phyloP scores from a whole-genome alignment of 2,329 filamentous ascomycete species.

The Elsinoe fawcettii region DNA sequence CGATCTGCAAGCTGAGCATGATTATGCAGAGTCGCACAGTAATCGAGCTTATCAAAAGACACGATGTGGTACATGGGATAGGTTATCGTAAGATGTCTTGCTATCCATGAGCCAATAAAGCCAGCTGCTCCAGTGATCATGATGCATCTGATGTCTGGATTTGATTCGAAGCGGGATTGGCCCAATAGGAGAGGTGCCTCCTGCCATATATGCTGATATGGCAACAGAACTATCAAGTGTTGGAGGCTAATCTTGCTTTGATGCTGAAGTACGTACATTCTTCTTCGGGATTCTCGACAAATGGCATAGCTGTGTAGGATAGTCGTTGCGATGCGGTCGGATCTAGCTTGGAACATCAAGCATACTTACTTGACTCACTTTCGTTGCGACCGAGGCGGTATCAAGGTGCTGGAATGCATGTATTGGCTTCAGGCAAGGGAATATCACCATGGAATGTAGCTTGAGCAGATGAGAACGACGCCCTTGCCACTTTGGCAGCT shows the following conservation, averaged over 20 bases:
- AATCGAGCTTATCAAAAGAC: slow-evolving; percentile 79
- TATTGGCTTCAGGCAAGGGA: no score
- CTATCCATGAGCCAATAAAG: slow-evolving; percentile 81
- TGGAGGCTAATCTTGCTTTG: background rate
- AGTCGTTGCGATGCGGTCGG: background rate
- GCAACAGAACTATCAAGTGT: background rate
- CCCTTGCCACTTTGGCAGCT: no score
- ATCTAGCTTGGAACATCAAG: background rate
- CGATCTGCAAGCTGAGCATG: slow-evolving; percentile 59
- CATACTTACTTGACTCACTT: background rate
- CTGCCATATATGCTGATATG: slow-evolving; percentile 48
- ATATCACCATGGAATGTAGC: no score
- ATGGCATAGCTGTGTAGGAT: background rate
- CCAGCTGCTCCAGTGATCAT: slow-evolving; percentile 78
- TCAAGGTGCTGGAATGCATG: no score
- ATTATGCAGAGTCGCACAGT: slow-evolving; percentile 74
- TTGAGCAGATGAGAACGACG: no score
- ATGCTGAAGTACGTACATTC: background rate
- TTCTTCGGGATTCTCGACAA: slow-evolving; percentile 8
- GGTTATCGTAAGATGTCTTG: slow-evolving; percentile 66
- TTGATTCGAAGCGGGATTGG: slow-evolving; percentile 61
- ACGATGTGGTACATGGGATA: slow-evolving; percentile 73
- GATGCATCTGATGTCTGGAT: slow-evolving; percentile 66
- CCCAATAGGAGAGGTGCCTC: slow-evolving; percentile 63
- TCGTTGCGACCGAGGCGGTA: no score